Evolutionary conservation across 257 asterid genomes (phyloP).

Genomic region (Avicennia marina): DNA sequence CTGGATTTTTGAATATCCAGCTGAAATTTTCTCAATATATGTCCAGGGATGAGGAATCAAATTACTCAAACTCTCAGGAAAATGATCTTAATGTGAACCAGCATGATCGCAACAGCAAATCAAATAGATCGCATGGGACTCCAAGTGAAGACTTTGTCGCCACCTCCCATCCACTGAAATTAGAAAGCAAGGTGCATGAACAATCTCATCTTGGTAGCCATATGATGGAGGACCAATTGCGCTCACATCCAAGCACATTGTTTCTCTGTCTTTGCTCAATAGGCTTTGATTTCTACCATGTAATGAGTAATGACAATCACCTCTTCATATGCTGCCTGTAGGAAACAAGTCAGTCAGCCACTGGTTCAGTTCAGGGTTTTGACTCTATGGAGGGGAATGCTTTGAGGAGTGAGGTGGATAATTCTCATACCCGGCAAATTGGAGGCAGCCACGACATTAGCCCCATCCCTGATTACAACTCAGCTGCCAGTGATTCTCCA

Average conservation of each 20-base stretch:
- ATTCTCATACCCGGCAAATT: constrained; percentile 22
- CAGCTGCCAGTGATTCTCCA: constrained; percentile 31
- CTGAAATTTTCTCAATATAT: constrained; percentile 19
- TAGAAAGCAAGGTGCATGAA: constrained; percentile 46
- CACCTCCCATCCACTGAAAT: constrained; percentile 32
- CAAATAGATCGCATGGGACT: constrained; percentile 31
- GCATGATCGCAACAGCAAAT: constrained; percentile 25
- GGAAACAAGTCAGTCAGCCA: constrained; percentile 45
- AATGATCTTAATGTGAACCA: constrained; percentile 26
- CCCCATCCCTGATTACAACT: constrained; percentile 31
- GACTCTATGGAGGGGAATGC: constrained; percentile 33
- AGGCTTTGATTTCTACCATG: too few relatives aligned
- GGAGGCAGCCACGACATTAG: constrained; percentile 27
- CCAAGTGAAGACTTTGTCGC: constrained; percentile 30
- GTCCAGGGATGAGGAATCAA: constrained; percentile 52
- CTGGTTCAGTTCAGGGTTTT: constrained; percentile 30
- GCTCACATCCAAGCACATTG: too few relatives aligned
- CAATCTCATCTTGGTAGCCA: background rate
- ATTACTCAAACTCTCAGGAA: constrained; percentile 26
- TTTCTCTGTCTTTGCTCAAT: too few relatives aligned
- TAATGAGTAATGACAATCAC: background rate
- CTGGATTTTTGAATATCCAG: constrained; percentile 2
- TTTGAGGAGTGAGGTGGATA: constrained; percentile 27
- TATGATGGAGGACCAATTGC: too few relatives aligned
- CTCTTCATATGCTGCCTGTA: constrained; percentile 26